Evolutionary conservation across 2,329 filamentous ascomycete genomes (phyloP), one percentile per base, ranked within the genome.

Genomic region (Stromatinia cepivora): DNA sequence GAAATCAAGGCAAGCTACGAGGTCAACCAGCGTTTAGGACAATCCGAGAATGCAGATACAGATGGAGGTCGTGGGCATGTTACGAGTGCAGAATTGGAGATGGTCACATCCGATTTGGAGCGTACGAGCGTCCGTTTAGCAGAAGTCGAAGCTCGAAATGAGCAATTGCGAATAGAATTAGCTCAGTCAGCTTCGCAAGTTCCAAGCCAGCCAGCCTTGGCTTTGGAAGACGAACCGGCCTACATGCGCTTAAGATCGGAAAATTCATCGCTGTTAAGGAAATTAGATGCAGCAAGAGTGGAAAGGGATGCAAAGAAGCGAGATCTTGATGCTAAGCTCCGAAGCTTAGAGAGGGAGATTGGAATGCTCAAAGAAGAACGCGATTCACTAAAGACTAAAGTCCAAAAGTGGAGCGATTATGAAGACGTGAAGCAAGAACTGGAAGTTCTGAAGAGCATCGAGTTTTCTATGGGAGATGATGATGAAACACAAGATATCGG

Each of bases 1-100:
- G 96, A 99, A 79, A 88, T 98, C 78, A 98, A 97, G 81, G 95
- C 95, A 36, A 97, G 90, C 81, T 97, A 97, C 78, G 95, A 99
- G 80, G 95, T 99, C 67, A 95, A 92, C 58, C 94, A 98, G 79
- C 87, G 95, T 64, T 84, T 99, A 64, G 94, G 90, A 65, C 90
- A 89, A 74, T 88, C 88, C 20, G 90, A 90, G 46, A 86, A 87
- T 66, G 82, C 82, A 13, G 88, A 91, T 28, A 81, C 83, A 25
- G 86, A 86, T 36, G 81, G 77, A 25, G 84, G 84, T 39, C 84
- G 86, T 36, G 87, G 85, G 45, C 87, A 90, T 69, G 91, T 95
- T 65, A 91, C 92, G 5, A 92, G 88, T 75, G 95, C 94, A 17
- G 95, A 99, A 80, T 85, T 99, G 70, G 95, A 98, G 75, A 94